A percentile compares a stretch with the other conserved stretches of the same genome.
These are phyloP conservation scores for Neobulgaria alba DNA, from an alignment of 2,329 filamentous ascomycete species.

Conservation along the genomic window DNA sequence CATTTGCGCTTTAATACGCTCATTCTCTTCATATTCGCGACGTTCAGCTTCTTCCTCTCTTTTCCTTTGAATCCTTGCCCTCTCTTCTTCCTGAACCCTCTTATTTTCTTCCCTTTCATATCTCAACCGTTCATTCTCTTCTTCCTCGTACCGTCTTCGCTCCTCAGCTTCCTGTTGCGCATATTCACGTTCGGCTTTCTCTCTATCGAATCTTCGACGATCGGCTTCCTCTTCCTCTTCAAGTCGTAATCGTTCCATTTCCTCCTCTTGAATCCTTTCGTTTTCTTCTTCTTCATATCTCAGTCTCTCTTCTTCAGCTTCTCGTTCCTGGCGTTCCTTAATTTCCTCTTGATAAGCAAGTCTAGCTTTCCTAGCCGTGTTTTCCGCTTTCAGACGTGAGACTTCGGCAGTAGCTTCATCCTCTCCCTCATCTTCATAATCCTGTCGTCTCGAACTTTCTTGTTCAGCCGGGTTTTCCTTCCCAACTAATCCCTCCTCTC, in stretches of 20 bases:
- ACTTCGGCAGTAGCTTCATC: not conserved
- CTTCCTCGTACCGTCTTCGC: not conserved
- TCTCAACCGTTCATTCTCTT: not conserved
- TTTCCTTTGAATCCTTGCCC: not conserved
- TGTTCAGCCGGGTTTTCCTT: no score
- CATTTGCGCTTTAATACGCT: not conserved
- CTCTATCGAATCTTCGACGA: not conserved
- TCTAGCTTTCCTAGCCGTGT: not conserved
- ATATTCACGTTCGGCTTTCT: not conserved
- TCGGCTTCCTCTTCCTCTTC: not conserved
- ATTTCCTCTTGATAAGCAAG: not conserved
- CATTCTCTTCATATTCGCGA: not conserved
- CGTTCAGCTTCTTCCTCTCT: not conserved
- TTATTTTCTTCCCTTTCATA: no score
- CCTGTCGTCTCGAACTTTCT: no score
- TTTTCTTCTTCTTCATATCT: not conserved
- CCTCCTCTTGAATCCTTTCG: not conserved
- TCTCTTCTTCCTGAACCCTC: not conserved
- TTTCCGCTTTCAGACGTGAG: not conserved
- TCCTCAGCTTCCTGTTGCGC: not conserved
- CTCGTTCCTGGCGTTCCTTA: not conserved
- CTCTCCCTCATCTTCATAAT: no score
- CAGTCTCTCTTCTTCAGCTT: not conserved
- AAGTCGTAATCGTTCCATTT: not conserved
- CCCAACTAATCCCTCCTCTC: no score